phyloP scores from a whole-genome alignment of 257 asterid species.

The Marsdenia floribunda region DNA sequence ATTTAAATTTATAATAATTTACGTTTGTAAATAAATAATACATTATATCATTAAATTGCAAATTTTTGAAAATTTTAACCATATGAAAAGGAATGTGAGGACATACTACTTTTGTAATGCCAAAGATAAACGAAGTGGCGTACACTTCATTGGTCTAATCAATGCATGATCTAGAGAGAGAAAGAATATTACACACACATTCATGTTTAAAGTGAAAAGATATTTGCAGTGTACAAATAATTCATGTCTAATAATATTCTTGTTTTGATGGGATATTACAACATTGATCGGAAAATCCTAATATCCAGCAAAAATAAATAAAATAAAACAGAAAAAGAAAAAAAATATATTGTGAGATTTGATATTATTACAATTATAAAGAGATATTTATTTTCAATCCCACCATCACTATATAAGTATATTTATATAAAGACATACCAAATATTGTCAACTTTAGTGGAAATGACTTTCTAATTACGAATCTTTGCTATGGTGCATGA shows the following conservation, averaged over 20 bases:
- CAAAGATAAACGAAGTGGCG: slow-evolving; percentile 9
- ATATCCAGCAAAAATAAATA: neutral
- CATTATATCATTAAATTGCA: no score
- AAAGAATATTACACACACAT: neutral
- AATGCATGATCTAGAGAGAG: neutral
- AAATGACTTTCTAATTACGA: no score
- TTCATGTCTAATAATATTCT: neutral
- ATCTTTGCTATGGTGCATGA: no score
- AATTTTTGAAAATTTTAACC: neutral
- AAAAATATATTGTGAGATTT: neutral
- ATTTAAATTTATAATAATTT: no score
- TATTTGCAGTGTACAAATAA: neutral
- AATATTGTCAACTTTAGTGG: no score
- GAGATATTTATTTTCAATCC: neutral
- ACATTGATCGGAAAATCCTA: neutral
- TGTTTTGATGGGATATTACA: slow-evolving; percentile 1
- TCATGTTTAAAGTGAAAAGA: neutral
- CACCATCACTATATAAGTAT: neutral
- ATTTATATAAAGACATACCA: no score
- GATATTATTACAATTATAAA: neutral
- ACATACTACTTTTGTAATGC: neutral
- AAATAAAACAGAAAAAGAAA: no score
- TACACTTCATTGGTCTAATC: slow-evolving; percentile 7
- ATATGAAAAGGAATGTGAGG: neutral
- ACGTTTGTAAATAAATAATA: no score